Evolutionary conservation across 768 basidiomycete species (phyloP), one percentile per base, ranked within the genome.

Genomic region (Mycena polygramma): DNA sequence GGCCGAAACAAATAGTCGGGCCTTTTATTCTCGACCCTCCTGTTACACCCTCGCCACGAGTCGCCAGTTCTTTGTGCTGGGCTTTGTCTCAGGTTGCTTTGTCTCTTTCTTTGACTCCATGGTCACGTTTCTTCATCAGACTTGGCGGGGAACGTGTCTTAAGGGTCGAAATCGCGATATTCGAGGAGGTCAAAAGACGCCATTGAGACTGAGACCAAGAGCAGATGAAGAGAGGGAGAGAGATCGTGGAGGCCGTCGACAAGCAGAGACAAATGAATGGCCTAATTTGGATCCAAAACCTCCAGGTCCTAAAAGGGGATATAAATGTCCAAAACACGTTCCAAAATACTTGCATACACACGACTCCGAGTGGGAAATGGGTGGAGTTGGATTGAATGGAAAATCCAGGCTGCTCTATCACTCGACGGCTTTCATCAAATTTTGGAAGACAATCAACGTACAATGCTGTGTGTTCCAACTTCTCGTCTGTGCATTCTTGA

Each of bases 51-150:
- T 46, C 54, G 36, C 22, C 22, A 55, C 43, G 35, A 36, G 19
- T 26, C 30, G 30, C 30, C 30, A 30, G 30, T 30, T 30, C 60
- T 68, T 68, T 68, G 67, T 62, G 22, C 37, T 26, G 20, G 45
- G 41, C 15, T 24, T 39, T 63, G 51, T 63, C 37, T 63, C 39
- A 63, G 36, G 15, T 60, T 61, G 54, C 68, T 69, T 69, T 69
- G 68, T 69, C 30, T 30, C 30, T 30, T 30, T 30, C 30, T 30
- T 30, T 30, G 30, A 30, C 30, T 30, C 30, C 30, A 30, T 30
- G 30, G 30, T 30, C 30, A 30, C 30, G 30, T 30, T 53, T 57
- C 37, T 45, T 41, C 30, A 30, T 54, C 58, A 14, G 48, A 49
- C 4, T 41, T 22, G 13, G 39, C 4, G 14, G 39, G 8, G 4